These are phyloP conservation scores for Cytauxzoon felis DNA, from an alignment of 169 alveolate genomes.

Conservation along the genomic window DNA sequence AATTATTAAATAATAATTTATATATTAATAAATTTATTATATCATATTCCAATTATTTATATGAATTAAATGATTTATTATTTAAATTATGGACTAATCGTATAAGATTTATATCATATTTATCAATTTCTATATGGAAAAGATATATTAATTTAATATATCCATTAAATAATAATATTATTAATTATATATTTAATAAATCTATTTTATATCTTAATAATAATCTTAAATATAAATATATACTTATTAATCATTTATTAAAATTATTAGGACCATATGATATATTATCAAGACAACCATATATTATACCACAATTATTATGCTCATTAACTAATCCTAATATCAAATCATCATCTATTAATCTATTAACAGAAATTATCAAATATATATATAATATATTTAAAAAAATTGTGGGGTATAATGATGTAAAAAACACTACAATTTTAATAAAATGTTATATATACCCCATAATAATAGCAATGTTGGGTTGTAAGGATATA, in stretches of 20 bases:
- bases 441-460: slow-evolving; percentile 4
- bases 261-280: slow-evolving; percentile 23
- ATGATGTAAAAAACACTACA: neutral
- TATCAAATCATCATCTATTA: slow-evolving; percentile 26
- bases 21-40: no score
- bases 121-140: slow-evolving; percentile 23
- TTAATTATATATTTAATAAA: neutral
- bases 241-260: slow-evolving; percentile 22
- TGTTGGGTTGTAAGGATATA: slow-evolving; percentile 18
- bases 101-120: slow-evolving; percentile 26
- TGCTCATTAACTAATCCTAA: slow-evolving; percentile 18
- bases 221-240: slow-evolving; percentile 27
- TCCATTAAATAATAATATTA: neutral
- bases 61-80: slow-evolving; percentile 13
- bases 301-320: slow-evolving; percentile 22
- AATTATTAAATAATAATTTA: no score
- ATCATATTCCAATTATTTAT: neutral
- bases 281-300: slow-evolving; percentile 16
- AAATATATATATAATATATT: neutral
- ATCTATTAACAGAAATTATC: slow-evolving; percentile 26
- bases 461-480: slow-evolving; percentile 26
- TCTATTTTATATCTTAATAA: slow-evolving; percentile 12
- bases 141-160: slow-evolving; percentile 14
- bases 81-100: slow-evolving; percentile 32
- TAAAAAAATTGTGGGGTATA: neutral